Base-by-base conservation (phyloP, 139 green algal genomes). In the Chlamydomonas eustigma region DNA sequence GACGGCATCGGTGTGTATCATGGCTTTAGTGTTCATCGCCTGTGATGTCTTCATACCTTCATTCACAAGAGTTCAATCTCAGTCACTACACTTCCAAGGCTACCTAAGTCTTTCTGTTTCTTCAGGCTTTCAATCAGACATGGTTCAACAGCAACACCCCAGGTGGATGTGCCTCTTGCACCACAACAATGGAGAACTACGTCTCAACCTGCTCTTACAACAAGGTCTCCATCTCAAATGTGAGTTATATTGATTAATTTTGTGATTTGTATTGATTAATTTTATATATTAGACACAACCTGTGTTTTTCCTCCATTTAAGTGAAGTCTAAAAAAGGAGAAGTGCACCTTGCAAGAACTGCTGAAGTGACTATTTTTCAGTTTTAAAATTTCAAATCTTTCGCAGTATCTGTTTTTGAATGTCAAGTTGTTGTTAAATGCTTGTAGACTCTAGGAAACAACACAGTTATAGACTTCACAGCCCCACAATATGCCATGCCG, bases 121-220 rank as follows among this genome's bases (percentile, higher is more conserved):
- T 58, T 28, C 44, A 58, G 50, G 65, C 4, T 37, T 68, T 68
- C 52, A 68, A 35, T 25, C 52, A 68, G 34, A 31, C 52, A 68
- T 58, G 18, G 12, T 58, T 18, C 18, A 18, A 12, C 18, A 58
- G 12, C 12, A 58, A 58, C 44, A 75, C 68, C 12, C 38, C 30
- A 51, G 64, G 4, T 12, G 4, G 6, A 18, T 38, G 3, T 36
- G 35, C n/a, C 30, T 22, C 25, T 12, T 28, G 4, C n/a, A 63
- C 68, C 58, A 63, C 38, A 36, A 64, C 68, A 22, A 64, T 75
- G 32, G 36, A 75, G 68, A 75, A 75, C 68, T 75, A 75, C 68
- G 38, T 37, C 30, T n/a, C 4, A 4, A 75, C 18, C 37, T 75
- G 68, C 37, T 64, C 68, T 8, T 63, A 75, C 25, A 24, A 24